Base-by-base conservation (phyloP, 23 red algal genomes). In the Agarophyton chilense region DNA sequence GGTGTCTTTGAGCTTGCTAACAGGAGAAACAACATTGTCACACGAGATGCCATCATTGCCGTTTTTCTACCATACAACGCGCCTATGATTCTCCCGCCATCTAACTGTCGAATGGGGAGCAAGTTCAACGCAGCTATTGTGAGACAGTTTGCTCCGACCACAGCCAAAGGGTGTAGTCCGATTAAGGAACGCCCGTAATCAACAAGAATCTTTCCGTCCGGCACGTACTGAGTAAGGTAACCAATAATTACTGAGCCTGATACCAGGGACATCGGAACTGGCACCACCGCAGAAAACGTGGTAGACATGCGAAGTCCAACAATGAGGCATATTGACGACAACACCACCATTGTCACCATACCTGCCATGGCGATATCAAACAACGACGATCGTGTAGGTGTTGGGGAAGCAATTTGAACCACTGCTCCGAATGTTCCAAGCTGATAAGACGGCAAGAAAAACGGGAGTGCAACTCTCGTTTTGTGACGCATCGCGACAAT, bases 51-150 rank as follows among this genome's bases (percentile, higher is more conserved):
- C 39, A 52, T 70, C 35, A 82, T 62, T 19, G 89, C 95, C 38
- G 91, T 90, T 78, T 79, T 79, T 25, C 95, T 52, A 26, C 95
- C 95, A 26, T 88, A 98, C 13, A 98, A 29, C 0, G 91, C 83
- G 16, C 72, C 50, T 17, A 98, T 88, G 24, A 98, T 90, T 19
- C 95, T 85, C 62, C 95, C 86, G 11, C 95, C 95, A 50, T 98
- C 90, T 19, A 94, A 43, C 57, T 90, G 91, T 9, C 90, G 95
- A 45, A 98, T 83, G 31, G 91, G 91, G 25, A 98, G 60, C 84
- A 97, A 81, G 61, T 87, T 88, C 18, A 97, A 72, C 41, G 94
- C 94, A 2, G 88, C 81, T 43, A 97, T 86, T 19, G 84, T 81
- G 4, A 94, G 47, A 42, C 88, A 88, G 64, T 85, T 93, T 8